Percentiles rank a stretch among this genome's conserved stretches.
These are phyloP conservation scores for Suillus variegatus DNA, from an alignment of 768 basidiomycete genomes.

Conservation along the genomic window DNA sequence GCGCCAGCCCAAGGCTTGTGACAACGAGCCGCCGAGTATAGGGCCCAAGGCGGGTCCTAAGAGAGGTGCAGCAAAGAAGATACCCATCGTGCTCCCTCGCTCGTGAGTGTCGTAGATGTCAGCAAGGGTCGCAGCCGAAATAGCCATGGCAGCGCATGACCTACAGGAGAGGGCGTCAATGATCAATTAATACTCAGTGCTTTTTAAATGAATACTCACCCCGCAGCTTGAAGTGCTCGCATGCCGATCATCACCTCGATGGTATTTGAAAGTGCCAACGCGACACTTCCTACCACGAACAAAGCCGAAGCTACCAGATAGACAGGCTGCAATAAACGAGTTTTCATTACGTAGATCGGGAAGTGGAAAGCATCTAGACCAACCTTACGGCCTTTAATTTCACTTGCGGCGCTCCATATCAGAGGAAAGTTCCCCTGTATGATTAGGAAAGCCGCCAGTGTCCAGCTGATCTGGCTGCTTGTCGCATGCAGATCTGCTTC, in stretches of 20 bases:
- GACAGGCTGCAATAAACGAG: conserved; percentile 41
- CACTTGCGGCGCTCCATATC: conserved; percentile 68
- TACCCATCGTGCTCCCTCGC: conserved; percentile 77
- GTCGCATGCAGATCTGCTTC: conserved; percentile 62
- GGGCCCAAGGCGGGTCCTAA: conserved; percentile 74
- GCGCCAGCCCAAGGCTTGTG: conserved; percentile 73
- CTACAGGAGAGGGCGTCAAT: conserved; percentile 31
- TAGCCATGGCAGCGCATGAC: conserved; percentile 64
- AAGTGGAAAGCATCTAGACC: not conserved
- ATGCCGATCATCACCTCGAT: conserved; percentile 65
- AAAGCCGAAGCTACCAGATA: conserved; percentile 54
- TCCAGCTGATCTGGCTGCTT: conserved; percentile 61
- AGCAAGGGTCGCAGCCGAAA: conserved; percentile 77
- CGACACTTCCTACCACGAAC: conserved; percentile 57
- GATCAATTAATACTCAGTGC: conserved; percentile 3
- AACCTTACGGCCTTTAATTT: conserved; percentile 56
- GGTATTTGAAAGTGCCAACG: conserved; percentile 54
- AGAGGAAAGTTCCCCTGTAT: conserved; percentile 70
- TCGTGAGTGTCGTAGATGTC: conserved; percentile 77
- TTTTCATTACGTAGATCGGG: not conserved
- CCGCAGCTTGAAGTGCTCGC: conserved; percentile 64
- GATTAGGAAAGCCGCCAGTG: conserved; percentile 68
- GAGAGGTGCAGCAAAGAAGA: conserved; percentile 79
- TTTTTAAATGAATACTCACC: conserved; percentile 38
- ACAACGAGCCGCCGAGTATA: conserved; percentile 70